Conservation (phyloP, 2,329 filamentous ascomycete genomes). For the Pezicula neosporulosa region DNA sequence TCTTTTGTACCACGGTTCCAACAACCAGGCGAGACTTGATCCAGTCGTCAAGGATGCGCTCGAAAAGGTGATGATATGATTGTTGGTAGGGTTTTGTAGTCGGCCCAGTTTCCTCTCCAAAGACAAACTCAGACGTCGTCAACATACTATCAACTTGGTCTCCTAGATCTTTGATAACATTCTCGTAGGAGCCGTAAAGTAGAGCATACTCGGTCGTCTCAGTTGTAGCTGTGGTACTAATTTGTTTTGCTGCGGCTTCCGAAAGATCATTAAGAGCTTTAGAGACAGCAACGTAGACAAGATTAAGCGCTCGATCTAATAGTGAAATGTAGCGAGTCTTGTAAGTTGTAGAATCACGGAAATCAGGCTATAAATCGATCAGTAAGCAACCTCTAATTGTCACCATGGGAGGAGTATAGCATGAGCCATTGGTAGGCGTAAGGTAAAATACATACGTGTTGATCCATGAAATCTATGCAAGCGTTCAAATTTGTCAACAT, state of each 20-base stretch:
- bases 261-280: constrained; percentile 1
- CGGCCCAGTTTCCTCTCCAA: constrained; percentile 35
- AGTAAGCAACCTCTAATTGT: constrained; percentile 5
- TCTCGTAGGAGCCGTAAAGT: constrained; percentile 64
- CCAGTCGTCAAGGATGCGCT: constrained; percentile 51
- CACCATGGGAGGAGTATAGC: constrained; percentile 6
- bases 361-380: constrained; percentile 55
- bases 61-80: constrained; percentile 50
- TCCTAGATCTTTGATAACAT: constrained; percentile 51
- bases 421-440: constrained; percentile 5
- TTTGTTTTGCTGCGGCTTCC: background rate
- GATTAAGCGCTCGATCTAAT: constrained; percentile 62
- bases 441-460: constrained; percentile 57
- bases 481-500: constrained; percentile 85
- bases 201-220: constrained; percentile 70
- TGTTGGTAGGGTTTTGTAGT: background rate
- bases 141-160: constrained; percentile 59
- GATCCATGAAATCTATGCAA: constrained; percentile 89
- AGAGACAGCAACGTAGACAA: constrained; percentile 38
- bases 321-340: constrained; percentile 82
- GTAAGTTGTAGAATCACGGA: constrained; percentile 85
- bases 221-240: constrained; percentile 25
- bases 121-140: constrained; percentile 31
- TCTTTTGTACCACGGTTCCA: constrained; percentile 53
- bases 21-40: constrained; percentile 42